phyloP scores from a whole-genome alignment of 345 rosid species.

The Arabidopsis thaliana region DNA sequence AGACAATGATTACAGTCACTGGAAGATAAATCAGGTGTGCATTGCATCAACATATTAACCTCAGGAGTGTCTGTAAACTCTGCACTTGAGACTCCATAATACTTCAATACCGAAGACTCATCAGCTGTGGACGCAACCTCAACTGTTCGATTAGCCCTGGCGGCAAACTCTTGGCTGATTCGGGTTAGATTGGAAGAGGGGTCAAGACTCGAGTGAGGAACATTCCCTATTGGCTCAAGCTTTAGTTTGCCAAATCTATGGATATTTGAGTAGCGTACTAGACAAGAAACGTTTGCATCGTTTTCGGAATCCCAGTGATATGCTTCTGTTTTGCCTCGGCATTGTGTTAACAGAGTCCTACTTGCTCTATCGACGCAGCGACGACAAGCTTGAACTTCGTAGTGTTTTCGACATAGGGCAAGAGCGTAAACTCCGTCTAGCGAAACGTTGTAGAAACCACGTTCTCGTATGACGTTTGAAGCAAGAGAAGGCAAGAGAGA shows the following conservation, averaged over 20 bases:
- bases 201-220: conserved; percentile 18
- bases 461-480: conserved; percentile 32
- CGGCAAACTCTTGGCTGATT: conserved; percentile 46
- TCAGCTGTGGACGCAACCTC: conserved; percentile 34
- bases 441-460: conserved; percentile 46
- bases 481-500: conserved; percentile 45
- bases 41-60: conserved; percentile 55
- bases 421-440: conserved; percentile 49
- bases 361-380: conserved; percentile 36
- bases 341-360: conserved; percentile 26
- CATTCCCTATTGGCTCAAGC: conserved; percentile 4
- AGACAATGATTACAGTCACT: conserved; percentile 51
- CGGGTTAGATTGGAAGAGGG: conserved; percentile 22
- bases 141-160: conserved; percentile 35
- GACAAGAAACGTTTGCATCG: conserved; percentile 40
- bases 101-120: conserved; percentile 48
- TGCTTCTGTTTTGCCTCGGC: conserved; percentile 54
- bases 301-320: conserved; percentile 36
- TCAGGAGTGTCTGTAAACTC: conserved; percentile 8
- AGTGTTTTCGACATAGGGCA: conserved; percentile 51
- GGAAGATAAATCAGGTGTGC: conserved; percentile 62
- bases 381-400: conserved; percentile 39
- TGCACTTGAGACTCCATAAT: conserved; percentile 48
- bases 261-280: conserved; percentile 49
- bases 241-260: conserved; percentile 42